Conservation (phyloP, 129 eudicot species). For the Chrysanthemum lavandulifolium region DNA sequence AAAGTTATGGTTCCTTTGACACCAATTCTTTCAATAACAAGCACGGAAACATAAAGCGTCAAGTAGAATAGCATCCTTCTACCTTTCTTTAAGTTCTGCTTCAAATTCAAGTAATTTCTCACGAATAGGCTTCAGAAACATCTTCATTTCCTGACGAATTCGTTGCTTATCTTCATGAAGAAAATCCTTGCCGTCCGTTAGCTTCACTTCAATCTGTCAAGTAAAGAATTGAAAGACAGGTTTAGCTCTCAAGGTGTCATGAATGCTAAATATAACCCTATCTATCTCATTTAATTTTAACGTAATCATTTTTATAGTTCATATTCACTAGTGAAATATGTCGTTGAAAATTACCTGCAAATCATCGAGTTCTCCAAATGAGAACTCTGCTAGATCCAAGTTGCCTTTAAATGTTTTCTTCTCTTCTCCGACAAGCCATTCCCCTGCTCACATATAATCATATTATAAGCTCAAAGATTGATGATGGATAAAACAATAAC, state of each 20-base stretch:
- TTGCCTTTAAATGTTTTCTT: slow-evolving; percentile 67
- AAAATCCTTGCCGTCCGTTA: slow-evolving; percentile 65
- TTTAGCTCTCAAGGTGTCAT: neutral
- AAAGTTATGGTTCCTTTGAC: slow-evolving; percentile 21
- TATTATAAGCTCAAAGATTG: neutral
- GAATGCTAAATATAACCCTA: neutral
- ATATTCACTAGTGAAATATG: neutral
- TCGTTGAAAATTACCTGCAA: slow-evolving; percentile 61
- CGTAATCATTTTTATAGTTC: no score
- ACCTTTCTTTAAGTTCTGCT: slow-evolving; percentile 73
- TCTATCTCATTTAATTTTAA: neutral
- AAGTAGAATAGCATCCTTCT: slow-evolving; percentile 11
- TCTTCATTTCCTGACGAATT: slow-evolving; percentile 55
- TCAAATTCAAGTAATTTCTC: slow-evolving; percentile 66
- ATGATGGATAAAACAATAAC: neutral
- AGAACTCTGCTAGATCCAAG: slow-evolving; percentile 77
- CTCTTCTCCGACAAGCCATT: slow-evolving; percentile 83
- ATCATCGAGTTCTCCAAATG: slow-evolving; percentile 95
- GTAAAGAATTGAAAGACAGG: neutral
- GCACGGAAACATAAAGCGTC: slow-evolving; percentile 12
- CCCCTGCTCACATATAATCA: slow-evolving; percentile 48
- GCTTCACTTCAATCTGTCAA: slow-evolving; percentile 55
- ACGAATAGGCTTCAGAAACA: slow-evolving; percentile 62
- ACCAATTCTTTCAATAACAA: slow-evolving; percentile 7
- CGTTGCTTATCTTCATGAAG: slow-evolving; percentile 47